Conservation (phyloP, 345 rosid genomes). For the Conringia planisiliqua region DNA sequence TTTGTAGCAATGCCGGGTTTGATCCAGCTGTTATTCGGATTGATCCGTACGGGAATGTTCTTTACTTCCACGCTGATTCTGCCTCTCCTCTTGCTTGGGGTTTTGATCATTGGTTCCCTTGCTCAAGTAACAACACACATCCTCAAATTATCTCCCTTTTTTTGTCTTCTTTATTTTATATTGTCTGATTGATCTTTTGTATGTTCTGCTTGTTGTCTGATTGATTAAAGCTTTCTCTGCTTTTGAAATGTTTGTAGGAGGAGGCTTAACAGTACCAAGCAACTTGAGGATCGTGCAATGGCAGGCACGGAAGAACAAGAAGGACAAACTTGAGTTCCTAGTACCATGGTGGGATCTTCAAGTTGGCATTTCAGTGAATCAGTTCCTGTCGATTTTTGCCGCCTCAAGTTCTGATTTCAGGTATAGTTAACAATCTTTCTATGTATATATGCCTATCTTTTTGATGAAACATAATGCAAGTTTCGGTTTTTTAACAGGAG, state of each 20-base stretch:
- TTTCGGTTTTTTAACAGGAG: conserved; percentile 42
- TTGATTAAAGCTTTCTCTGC: not conserved
- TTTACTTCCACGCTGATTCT: conserved; percentile 84
- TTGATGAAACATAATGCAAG: not conserved
- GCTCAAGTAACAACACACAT: conserved; percentile 51
- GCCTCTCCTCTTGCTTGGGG: conserved; percentile 99
- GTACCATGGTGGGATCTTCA: conserved; percentile 99
- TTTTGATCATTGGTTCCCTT: conserved; percentile 95
- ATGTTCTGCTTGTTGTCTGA: not conserved
- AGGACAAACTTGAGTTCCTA: conserved; percentile 69
- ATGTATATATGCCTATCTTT: not conserved
- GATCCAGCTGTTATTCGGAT: conserved; percentile 86
- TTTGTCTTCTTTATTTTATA: too few relatives aligned
- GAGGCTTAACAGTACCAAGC: conserved; percentile 91
- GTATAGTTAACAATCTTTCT: conserved; percentile 22
- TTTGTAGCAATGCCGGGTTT: conserved; percentile 86
- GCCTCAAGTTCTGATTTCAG: conserved; percentile 85
- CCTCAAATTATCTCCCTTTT: not conserved
- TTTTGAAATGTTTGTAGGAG: conserved; percentile 49
- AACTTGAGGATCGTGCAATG: conserved; percentile 86
- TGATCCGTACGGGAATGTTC: conserved; percentile 83
- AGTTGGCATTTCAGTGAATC: conserved; percentile 83
- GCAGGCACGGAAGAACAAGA: conserved; percentile 88
- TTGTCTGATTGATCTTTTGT: not conserved
- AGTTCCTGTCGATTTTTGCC: conserved; percentile 79